Conservation (phyloP, 768 basidiomycete species). For the Collybia nuda region DNA sequence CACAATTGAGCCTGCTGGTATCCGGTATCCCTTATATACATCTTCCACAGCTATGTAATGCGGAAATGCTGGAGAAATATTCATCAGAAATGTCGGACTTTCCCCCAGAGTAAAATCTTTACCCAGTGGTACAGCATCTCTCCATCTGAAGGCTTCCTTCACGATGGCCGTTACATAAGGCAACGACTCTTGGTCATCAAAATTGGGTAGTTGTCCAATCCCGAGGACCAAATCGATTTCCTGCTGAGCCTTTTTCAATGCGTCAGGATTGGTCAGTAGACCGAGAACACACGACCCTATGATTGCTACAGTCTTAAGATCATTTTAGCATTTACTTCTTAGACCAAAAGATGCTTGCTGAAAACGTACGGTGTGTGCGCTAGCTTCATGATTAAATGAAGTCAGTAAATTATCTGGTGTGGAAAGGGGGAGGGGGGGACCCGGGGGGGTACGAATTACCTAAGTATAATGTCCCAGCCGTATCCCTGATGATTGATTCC, state of each 20-base stretch:
- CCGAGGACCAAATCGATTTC: constrained; percentile 31
- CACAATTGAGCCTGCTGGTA: constrained; percentile 30
- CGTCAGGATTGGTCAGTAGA: constrained; percentile 27
- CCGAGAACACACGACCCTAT: constrained; percentile 24
- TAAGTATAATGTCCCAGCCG: constrained; percentile 19
- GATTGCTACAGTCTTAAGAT: constrained; percentile 19
- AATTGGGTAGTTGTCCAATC: constrained; percentile 23
- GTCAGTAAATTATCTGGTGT: too few species aligned
- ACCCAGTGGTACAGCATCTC: constrained; percentile 20
- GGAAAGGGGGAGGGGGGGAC: too few species aligned
- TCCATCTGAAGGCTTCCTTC: constrained; percentile 27
- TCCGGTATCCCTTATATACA: constrained; percentile 31
- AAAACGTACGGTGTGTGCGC: constrained; percentile 29
- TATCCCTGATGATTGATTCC: constrained; percentile 12
- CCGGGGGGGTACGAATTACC: constrained; percentile 7
- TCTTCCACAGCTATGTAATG: constrained; percentile 29
- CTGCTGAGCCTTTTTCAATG: constrained; percentile 23
- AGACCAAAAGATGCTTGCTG: neutral
- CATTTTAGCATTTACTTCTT: neutral
- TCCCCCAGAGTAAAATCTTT: neutral
- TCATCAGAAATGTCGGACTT: neutral
- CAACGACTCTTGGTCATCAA: constrained; percentile 23
- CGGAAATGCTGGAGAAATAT: constrained; percentile 22
- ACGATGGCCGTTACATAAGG: constrained; percentile 33
- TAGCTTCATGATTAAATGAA: constrained; percentile 16